phyloP scores from a whole-genome alignment of 2,329 filamentous ascomycete species.

The Alternaria gaisen region DNA sequence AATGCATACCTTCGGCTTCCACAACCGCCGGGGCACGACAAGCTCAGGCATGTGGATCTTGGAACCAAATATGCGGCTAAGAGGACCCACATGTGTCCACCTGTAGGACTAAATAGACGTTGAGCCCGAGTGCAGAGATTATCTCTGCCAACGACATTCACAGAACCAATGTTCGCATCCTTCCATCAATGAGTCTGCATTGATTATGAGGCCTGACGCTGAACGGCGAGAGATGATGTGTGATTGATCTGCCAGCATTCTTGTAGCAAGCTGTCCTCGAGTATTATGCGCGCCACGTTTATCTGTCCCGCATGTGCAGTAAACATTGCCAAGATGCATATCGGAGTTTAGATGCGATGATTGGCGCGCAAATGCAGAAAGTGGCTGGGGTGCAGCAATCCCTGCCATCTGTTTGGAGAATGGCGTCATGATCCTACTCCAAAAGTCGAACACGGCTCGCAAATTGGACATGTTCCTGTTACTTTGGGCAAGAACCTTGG shows the following conservation, averaged over 20 bases:
- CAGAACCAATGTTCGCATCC: neutral
- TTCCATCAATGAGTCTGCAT: neutral
- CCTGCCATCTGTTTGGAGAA: slow-evolving; percentile 7
- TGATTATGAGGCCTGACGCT: no score
- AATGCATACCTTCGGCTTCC: slow-evolving; percentile 10
- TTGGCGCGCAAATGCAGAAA: slow-evolving; percentile 15
- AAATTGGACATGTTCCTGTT: slow-evolving; percentile 2
- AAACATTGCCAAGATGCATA: slow-evolving; percentile 5
- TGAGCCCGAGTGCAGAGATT: slow-evolving; percentile 8
- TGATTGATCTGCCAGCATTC: slow-evolving; percentile 1
- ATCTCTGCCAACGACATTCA: slow-evolving; percentile 2
- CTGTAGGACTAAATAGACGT: neutral
- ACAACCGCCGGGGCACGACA: neutral
- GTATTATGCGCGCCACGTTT: neutral
- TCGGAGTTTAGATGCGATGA: slow-evolving; percentile 8
- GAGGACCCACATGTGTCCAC: slow-evolving; percentile 6
- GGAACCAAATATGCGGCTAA: slow-evolving; percentile 5
- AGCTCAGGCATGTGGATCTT: slow-evolving; percentile 6
- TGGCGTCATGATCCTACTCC: slow-evolving; percentile 13
- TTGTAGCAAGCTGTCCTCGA: neutral
- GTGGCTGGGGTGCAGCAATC: slow-evolving; percentile 14
- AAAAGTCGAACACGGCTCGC: slow-evolving; percentile 4
- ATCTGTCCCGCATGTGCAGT: neutral
- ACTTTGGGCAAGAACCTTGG: neutral
- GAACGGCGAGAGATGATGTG: no score